Conservation (phyloP, 179 eudicot species). For the Actinidia chinensis region DNA sequence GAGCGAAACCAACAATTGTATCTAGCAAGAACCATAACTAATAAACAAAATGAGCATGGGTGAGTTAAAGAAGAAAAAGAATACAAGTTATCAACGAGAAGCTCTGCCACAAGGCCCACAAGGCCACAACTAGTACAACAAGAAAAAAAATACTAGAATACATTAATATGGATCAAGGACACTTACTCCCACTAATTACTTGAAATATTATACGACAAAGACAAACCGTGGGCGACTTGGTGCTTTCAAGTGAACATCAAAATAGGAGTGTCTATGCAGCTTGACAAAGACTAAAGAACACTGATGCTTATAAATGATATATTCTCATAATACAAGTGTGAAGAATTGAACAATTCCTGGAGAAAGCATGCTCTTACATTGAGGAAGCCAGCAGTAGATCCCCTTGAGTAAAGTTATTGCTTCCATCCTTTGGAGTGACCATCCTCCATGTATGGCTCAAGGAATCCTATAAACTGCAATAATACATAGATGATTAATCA, state of each 20-base stretch:
- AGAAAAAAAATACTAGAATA: not conserved
- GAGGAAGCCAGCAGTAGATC: not conserved
- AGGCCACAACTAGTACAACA: not conserved
- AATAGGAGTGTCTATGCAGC: not conserved
- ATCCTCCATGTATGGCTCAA: constrained; percentile 75
- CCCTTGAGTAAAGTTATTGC: constrained; percentile 33
- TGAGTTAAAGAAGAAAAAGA: not conserved
- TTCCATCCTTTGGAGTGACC: constrained; percentile 75
- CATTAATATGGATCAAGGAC: not conserved
- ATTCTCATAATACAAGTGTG: too few species aligned
- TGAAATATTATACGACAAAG: not conserved
- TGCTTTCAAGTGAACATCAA: not conserved
- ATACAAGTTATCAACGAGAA: not conserved
- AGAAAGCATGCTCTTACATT: not conserved
- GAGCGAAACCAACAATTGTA: too few species aligned
- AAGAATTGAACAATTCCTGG: not conserved
- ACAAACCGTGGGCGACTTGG: not conserved
- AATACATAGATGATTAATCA: not conserved
- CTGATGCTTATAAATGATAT: not conserved
- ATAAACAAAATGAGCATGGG: not conserved
- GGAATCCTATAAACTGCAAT: constrained; percentile 82
- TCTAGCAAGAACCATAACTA: not conserved
- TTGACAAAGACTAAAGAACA: not conserved
- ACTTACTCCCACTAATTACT: too few species aligned
- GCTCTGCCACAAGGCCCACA: not conserved